Base-by-base conservation (phyloP, 345 rosid genomes). In the Gossypium ekmanianum region DNA sequence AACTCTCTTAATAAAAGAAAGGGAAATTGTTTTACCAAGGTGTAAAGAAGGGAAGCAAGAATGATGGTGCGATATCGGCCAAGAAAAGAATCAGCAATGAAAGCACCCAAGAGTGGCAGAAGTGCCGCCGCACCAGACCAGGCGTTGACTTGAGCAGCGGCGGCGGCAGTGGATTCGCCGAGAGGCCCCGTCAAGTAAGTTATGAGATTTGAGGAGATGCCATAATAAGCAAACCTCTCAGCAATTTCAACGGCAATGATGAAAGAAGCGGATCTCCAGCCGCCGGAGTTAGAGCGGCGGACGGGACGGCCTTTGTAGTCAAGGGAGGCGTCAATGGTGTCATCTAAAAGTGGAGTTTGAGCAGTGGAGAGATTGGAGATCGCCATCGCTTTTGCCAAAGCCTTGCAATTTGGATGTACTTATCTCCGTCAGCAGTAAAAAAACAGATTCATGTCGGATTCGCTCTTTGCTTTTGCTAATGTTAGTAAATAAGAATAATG, bases 211-310 rank as follows among this genome's bases (percentile, higher is more conserved):
- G 91, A 85, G 2, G 70, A 68, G 47, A 85, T 84, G 0, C 91
- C 91, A 16, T 77, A 84, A 68, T 67, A 84, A 26, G 87, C 86
- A 67, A 84, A 85, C 17, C 88, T 84, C 79, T 87, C 91, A 3
- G 84, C 87, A 11, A 85, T 81, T 76, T 87, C 91, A 4, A 66
- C 71, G 5, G n/a, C 52, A 39, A 87, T 85, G 65, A 85, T 83
- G 80, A 84, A 81, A 7, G 74, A 76, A 45, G 90, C 88, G 29
- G 90, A 87, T 69, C 78, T 82, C 90, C 90, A 87, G 3, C 87
- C 77, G 2, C 90, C 88, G 63, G 84, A 79, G 62, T 73, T 77
- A 22, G 82, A 79, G 76, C 81, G 72, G 34, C 57, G 63, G 57
- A 77, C 82, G 1, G 81, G 84, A n/a, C 78, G 74, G 39, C 83